A percentile compares a stretch with the other conserved stretches of the same genome.
These are phyloP conservation scores for Xenoacremonium recifei DNA, from an alignment of 2,329 filamentous ascomycete species.

Conservation along the genomic window DNA sequence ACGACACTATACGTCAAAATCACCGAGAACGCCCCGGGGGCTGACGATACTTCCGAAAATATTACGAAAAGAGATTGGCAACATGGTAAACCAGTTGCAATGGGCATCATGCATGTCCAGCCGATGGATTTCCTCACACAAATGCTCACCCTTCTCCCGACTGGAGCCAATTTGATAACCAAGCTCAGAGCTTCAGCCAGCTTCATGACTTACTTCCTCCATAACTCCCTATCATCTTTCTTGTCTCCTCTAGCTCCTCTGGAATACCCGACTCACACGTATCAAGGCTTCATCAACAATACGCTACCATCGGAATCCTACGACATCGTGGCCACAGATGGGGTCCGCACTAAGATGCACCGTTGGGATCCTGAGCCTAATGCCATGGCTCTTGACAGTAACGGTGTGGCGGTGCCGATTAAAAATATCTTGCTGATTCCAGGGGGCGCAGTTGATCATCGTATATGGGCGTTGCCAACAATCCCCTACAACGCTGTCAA, in stretches of 20 bases:
- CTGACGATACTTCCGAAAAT: too few relatives aligned
- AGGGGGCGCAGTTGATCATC: constrained; percentile 62
- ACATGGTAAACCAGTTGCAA: too few relatives aligned
- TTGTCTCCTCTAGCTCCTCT: constrained; percentile 17
- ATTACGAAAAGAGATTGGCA: too few relatives aligned
- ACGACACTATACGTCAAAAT: constrained; percentile 63
- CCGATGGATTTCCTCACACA: constrained; percentile 54
- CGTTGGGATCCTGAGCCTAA: constrained; percentile 61
- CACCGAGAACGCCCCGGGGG: constrained; percentile 33
- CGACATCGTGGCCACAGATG: constrained; percentile 49
- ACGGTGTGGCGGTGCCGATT: neutral
- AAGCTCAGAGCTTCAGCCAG: constrained; percentile 2
- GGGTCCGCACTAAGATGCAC: constrained; percentile 51
- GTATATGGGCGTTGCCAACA: constrained; percentile 61
- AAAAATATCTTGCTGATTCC: constrained; percentile 55
- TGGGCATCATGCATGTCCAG: constrained; percentile 58
- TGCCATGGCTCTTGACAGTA: constrained; percentile 28
- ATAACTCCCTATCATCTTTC: constrained; percentile 10
- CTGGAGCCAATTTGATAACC: constrained; percentile 10
- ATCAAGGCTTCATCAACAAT: constrained; percentile 3
- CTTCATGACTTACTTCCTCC: constrained; percentile 11
- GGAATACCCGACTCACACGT: constrained; percentile 13
- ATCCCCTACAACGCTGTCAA: constrained; percentile 62
- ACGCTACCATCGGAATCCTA: constrained; percentile 36
- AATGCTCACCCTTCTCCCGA: constrained; percentile 48